These are phyloP conservation scores for Styphnolobium japonicum DNA, from an alignment of 306 rosid genomes.

Conservation along the genomic window DNA sequence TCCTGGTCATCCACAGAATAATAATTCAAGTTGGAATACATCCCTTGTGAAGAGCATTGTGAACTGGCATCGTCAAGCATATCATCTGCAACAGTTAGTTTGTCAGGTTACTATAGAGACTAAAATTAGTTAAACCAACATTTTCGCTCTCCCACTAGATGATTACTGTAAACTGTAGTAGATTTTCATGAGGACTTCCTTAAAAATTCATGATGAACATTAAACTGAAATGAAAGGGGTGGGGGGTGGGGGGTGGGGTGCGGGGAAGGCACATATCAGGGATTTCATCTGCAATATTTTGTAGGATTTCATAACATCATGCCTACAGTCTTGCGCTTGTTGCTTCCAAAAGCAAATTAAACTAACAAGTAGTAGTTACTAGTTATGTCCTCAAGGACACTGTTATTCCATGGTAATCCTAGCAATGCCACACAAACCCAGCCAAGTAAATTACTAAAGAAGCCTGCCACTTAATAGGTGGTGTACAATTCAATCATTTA, in stretches of 20 bases:
- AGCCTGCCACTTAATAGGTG: not conserved
- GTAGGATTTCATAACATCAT: not conserved
- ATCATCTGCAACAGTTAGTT: slow-evolving; percentile 60
- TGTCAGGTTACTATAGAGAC: not conserved
- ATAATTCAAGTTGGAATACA: slow-evolving; percentile 63
- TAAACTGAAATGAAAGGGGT: too few species aligned
- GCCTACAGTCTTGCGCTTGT: not conserved
- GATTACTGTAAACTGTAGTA: not conserved
- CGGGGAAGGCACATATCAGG: too few species aligned
- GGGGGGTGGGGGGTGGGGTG: too few species aligned
- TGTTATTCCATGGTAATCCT: not conserved
- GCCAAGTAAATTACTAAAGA: not conserved
- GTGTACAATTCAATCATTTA: not conserved
- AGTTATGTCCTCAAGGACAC: not conserved
- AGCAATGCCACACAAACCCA: not conserved
- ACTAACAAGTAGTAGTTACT: not conserved
- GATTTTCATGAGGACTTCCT: not conserved
- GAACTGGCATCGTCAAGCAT: slow-evolving; percentile 68
- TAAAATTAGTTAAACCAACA: not conserved
- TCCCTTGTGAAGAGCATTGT: slow-evolving; percentile 63
- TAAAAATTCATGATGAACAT: not conserved
- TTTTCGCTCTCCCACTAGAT: not conserved
- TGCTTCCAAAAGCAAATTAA: not conserved
- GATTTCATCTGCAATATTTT: too few species aligned
- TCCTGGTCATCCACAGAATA: slow-evolving; percentile 47